These are phyloP conservation scores for Ascocoryne sarcoides DNA, from an alignment of 2,329 filamentous ascomycete species.

Conservation along the genomic window DNA sequence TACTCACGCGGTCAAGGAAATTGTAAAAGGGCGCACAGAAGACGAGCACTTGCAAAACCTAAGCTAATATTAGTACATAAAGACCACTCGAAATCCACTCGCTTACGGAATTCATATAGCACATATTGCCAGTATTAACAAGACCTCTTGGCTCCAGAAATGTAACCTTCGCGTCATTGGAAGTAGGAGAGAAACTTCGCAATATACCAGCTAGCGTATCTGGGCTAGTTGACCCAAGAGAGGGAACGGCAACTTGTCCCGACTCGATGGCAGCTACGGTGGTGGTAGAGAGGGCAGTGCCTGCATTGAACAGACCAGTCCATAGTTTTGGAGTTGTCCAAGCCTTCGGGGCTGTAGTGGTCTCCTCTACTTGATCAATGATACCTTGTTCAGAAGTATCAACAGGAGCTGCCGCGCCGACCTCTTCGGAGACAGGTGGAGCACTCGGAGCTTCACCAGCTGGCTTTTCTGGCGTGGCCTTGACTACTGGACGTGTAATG, in stretches of 20 bases:
- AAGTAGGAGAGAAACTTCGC: slow-evolving; percentile 55
- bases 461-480: slow-evolving; percentile 11
- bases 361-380: slow-evolving; percentile 26
- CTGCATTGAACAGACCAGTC: slow-evolving; percentile 57
- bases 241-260: slow-evolving; percentile 28
- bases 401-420: background rate
- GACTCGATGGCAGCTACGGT: slow-evolving; percentile 26
- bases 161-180: slow-evolving; percentile 51
- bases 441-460: background rate
- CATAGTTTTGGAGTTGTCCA: slow-evolving; percentile 49
- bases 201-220: slow-evolving; percentile 71
- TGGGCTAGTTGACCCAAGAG: slow-evolving; percentile 38
- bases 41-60: slow-evolving; percentile 92
- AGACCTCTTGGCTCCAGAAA: slow-evolving; percentile 90
- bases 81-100: background rate
- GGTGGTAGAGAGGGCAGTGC: slow-evolving; percentile 30
- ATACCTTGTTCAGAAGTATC: slow-evolving; percentile 1
- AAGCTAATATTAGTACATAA: slow-evolving; percentile 28
- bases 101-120: slow-evolving; percentile 98
- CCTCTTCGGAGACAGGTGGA: slow-evolving; percentile 2
- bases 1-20: slow-evolving; percentile 80
- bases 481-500: slow-evolving; percentile 30
- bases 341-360: slow-evolving; percentile 32
- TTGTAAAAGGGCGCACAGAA: slow-evolving; percentile 93
- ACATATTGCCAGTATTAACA: slow-evolving; percentile 98